Percentiles rank a stretch among this genome's conserved stretches.
Evolutionary conservation across 2,329 filamentous ascomycete species (phyloP).

Genomic region (Colletotrichum sp.): DNA sequence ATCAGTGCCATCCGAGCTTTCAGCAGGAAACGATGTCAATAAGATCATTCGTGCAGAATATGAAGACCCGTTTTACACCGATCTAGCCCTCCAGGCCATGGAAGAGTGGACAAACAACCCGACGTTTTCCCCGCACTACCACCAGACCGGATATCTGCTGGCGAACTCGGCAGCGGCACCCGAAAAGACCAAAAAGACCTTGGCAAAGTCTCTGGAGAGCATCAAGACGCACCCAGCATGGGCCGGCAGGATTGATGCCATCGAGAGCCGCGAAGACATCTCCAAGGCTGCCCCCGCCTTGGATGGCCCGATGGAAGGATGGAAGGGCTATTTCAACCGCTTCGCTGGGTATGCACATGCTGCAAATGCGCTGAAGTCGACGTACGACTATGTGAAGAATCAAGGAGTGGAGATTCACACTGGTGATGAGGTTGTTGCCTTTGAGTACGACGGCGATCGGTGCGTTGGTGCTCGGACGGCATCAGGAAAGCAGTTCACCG

Average conservation of each 20-base stretch:
- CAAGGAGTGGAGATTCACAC: neutral
- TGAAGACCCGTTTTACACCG: conserved; percentile 30
- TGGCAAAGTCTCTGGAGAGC: conserved; percentile 41
- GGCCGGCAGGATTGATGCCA: conserved; percentile 42
- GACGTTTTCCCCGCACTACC: conserved; percentile 33
- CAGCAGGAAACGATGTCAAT: conserved; percentile 34
- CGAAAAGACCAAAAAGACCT: conserved; percentile 45
- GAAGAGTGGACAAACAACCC: conserved; percentile 40
- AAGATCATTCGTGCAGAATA: conserved; percentile 41
- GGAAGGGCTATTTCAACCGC: conserved; percentile 64
- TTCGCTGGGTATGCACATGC: conserved; percentile 63
- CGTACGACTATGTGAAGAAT: conserved; percentile 44
- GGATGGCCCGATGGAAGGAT: conserved; percentile 51
- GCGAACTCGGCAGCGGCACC: conserved; percentile 49
- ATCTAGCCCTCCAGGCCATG: conserved; percentile 32
- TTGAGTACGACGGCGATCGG: neutral
- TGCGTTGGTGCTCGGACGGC: conserved; percentile 31
- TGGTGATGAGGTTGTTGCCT: neutral
- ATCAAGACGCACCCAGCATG: conserved; percentile 44
- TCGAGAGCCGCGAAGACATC: conserved; percentile 38
- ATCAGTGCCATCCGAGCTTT: conserved; percentile 44
- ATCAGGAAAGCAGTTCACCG: conserved; percentile 23
- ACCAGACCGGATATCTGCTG: conserved; percentile 43
- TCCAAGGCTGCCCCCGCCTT: conserved; percentile 48
- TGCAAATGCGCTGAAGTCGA: conserved; percentile 51